Base-by-base conservation (phyloP, 108 stramenopile species). In the Skeletonema grethae region DNA sequence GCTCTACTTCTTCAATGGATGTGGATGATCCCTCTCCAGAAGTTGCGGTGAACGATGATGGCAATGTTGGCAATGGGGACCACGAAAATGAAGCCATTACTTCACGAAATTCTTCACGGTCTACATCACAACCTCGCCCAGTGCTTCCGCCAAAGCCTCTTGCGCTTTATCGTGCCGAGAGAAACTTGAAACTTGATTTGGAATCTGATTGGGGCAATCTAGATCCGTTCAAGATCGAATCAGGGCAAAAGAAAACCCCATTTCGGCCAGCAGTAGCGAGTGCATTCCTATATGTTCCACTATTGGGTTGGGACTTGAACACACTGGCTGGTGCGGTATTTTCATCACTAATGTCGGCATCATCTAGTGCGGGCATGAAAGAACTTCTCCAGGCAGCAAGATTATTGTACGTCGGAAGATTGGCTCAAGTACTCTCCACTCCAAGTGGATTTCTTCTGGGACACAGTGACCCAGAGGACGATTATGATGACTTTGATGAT, bases 271-370 rank as follows among this genome's bases (percentile, higher is more conserved):
- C 84, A 20, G 83, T 93, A 2, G 93, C 92, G 15, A 81, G 72
- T 34, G 87, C 89, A 5, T 96, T 88, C 67, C 76, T 92, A n/a
- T 92, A 91, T 62, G 77, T 84, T 15, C 95, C 95, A 45, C 39
- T 94, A 12, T 80, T 96, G 22, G 83, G 90, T n/a, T 96, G 95
- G 95, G 95, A 96, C 69, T 71, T 96, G 56, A 91, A 82, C 65
- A 90, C 85, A 7, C 79, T 91, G 9, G 81, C 91, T 30, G 95
- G 92, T 16, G 92, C 91, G 7, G 46, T 93, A 11, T 90, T 96
- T 72, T 94, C 95, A 1, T 68, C 87, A 9, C 65, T 91, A 1
- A 76, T 93, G 38, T 73, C 79, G 4, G 39, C 72, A 18, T 57
- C 67, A 58, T 69, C 70, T 13, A 48, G 75, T 18, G 84, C 86